phyloP scores from a whole-genome alignment of 345 rosid genomes.

The Diplotaxis tenuifolia region DNA sequence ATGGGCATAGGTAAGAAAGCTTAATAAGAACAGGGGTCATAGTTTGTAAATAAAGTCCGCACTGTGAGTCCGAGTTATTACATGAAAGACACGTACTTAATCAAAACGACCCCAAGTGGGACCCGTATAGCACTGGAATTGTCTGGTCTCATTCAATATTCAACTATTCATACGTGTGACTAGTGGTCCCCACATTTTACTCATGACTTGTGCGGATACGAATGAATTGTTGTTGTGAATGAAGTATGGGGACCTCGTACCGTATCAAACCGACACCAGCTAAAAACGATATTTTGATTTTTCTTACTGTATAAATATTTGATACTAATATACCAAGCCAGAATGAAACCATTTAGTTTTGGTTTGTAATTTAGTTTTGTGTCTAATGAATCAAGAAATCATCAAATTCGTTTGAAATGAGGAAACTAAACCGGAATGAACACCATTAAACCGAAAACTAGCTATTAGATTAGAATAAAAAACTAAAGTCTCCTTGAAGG shows the following conservation, averaged over 20 bases:
- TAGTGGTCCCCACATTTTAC: background rate
- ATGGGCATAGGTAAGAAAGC: background rate
- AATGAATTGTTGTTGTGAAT: background rate
- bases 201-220: background rate
- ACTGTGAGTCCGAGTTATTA: background rate
- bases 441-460: background rate
- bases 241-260: background rate
- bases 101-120: background rate
- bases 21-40: background rate
- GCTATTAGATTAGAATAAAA: background rate
- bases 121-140: background rate
- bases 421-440: background rate
- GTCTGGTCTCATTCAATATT: background rate
- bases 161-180: background rate
- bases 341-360: background rate
- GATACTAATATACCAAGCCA: background rate
- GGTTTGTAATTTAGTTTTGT: background rate
- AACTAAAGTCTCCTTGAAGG: background rate
- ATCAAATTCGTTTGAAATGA: background rate
- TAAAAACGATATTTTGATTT: background rate
- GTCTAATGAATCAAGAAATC: background rate
- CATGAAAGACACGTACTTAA: constrained; percentile 1
- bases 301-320: background rate
- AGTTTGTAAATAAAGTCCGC: background rate
- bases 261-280: constrained; percentile 6